phyloP scores from a whole-genome alignment of 306 rosid genomes.

The Begonia loranthoides region DNA sequence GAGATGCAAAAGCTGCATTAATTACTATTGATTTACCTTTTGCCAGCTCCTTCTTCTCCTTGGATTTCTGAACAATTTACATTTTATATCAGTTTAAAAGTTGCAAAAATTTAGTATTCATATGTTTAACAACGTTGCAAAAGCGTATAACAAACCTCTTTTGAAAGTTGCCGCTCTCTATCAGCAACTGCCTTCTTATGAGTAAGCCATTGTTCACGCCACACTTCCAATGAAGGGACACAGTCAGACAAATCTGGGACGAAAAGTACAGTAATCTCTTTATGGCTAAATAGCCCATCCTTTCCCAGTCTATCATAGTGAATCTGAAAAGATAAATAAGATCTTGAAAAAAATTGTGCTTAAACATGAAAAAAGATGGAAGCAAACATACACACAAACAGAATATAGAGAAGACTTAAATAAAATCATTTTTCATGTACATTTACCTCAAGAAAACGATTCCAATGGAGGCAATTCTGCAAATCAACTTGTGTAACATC shows the following conservation, averaged over 20 bases:
- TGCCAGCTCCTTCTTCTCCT: constrained; percentile 24
- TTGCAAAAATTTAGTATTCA: no score
- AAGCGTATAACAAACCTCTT: constrained; percentile 41
- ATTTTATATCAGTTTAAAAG: neutral
- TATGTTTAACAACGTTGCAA: no score
- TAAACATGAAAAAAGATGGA: neutral
- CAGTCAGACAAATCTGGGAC: constrained; percentile 89
- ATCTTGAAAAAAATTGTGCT: constrained; percentile 8
- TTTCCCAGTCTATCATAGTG: constrained; percentile 85
- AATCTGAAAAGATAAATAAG: constrained; percentile 38
- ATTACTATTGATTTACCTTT: constrained; percentile 18
- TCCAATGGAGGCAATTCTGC: constrained; percentile 75
- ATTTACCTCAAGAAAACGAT: constrained; percentile 83
- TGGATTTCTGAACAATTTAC: constrained; percentile 22
- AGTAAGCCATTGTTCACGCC: constrained; percentile 88
- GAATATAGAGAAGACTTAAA: neutral
- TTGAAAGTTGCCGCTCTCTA: constrained; percentile 51
- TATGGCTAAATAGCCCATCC: constrained; percentile 91
- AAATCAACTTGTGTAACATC: constrained; percentile 62
- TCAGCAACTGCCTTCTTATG: constrained; percentile 72
- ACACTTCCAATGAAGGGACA: constrained; percentile 67
- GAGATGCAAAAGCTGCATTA: no score
- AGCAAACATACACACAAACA: constrained; percentile 1
- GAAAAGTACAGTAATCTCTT: constrained; percentile 73
- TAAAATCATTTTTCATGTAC: neutral